A percentile compares a stretch with the other conserved stretches of the same genome.
These are phyloP conservation scores for Metschnikowia shivogae DNA, from an alignment of 805 yeast genomes.

Conservation along the genomic window DNA sequence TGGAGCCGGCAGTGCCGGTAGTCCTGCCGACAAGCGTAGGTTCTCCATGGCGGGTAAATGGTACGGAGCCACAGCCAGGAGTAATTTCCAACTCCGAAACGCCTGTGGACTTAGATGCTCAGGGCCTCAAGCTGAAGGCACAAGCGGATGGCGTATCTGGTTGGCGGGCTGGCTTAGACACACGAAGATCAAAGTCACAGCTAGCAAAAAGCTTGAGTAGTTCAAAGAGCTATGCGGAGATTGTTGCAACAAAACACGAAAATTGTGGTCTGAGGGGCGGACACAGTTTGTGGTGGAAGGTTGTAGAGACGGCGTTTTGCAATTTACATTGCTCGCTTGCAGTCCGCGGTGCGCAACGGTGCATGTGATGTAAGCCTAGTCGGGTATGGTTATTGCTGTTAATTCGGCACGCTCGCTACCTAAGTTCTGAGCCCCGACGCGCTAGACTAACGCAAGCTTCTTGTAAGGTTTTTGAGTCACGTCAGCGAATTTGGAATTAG, in stretches of 20 bases:
- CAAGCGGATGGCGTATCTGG: no score
- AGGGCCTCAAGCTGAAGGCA: no score
- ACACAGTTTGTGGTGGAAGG: neutral
- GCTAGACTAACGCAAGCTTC: no score
- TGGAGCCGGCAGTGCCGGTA: neutral
- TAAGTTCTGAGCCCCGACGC: no score
- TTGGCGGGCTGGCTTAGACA: neutral
- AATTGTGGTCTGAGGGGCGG: neutral
- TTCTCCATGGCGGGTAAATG: neutral
- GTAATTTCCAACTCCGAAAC: no score
- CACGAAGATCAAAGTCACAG: conserved; percentile 2
- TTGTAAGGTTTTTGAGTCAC: no score
- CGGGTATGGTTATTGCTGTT: conserved; percentile 1
- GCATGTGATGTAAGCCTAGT: conserved; percentile 2
- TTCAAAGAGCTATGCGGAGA: neutral
- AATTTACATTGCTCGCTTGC: neutral
- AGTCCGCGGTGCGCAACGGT: conserved; percentile 1
- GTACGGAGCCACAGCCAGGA: no score
- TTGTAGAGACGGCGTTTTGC: neutral
- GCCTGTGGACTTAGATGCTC: no score
- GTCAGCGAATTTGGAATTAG: no score
- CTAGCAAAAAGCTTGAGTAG: neutral
- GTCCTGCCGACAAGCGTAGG: neutral
- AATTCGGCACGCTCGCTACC: neutral
- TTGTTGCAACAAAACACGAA: neutral